Percentiles rank a stretch among this genome's conserved stretches.
Evolutionary conservation across 1,139 yeast species (phyloP).

Genomic region (Hansenula lynferdii): DNA sequence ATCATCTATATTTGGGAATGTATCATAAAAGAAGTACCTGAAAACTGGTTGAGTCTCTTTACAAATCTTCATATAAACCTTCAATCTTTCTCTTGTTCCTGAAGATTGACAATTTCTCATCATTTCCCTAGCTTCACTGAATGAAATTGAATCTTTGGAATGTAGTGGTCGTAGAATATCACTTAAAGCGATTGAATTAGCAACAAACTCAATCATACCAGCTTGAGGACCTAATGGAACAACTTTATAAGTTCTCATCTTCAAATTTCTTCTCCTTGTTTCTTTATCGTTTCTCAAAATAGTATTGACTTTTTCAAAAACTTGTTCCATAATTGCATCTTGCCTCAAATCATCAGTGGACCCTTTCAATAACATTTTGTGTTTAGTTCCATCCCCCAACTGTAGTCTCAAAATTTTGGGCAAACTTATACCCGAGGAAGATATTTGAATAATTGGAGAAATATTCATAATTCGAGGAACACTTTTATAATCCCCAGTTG

Average conservation of each 20-base stretch:
- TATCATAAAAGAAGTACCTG: conserved; percentile 63
- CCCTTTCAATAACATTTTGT: conserved; percentile 66
- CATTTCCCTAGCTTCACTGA: conserved; percentile 54
- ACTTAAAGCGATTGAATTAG: conserved; percentile 65
- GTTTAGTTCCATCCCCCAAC: conserved; percentile 52
- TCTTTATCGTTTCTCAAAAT: conserved; percentile 54
- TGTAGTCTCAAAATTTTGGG: conserved; percentile 69
- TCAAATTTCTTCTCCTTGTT: conserved; percentile 50
- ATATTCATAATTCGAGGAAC: conserved; percentile 46
- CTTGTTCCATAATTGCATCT: conserved; percentile 97
- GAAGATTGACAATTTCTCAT: conserved; percentile 58
- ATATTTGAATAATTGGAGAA: conserved; percentile 46
- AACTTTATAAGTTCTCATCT: conserved; percentile 81
- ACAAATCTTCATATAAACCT: conserved; percentile 48
- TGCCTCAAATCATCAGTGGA: conserved; percentile 92
- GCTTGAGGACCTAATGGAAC: conserved; percentile 85
- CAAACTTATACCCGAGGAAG: conserved; percentile 77
- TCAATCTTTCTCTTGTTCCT: conserved; percentile 40
- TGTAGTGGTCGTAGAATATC: conserved; percentile 66
- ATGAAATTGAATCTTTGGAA: conserved; percentile 40
- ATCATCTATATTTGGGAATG: conserved; percentile 57
- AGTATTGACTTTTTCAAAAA: conserved; percentile 80
- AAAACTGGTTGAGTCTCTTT: conserved; percentile 59
- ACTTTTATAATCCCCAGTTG: conserved; percentile 39
- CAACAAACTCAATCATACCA: conserved; percentile 89